Conservation (phyloP, 805 yeast genomes). For the Limtongia smithiae region DNA sequence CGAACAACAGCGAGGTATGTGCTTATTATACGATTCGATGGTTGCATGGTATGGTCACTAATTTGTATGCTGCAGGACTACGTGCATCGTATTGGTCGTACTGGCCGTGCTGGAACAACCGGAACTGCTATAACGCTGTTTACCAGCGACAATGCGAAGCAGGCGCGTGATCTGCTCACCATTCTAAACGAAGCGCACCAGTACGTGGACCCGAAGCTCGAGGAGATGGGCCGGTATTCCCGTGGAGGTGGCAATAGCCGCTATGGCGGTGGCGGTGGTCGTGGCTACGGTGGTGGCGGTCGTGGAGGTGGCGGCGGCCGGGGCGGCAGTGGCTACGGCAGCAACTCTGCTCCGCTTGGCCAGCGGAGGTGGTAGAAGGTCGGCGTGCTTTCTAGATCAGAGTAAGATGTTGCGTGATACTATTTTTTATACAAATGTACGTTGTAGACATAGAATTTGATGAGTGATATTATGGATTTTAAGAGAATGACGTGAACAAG, state of each 20-base stretch:
- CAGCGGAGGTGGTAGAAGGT: slow-evolving; percentile 40
- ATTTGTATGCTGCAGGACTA: slow-evolving; percentile 72
- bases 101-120: slow-evolving; percentile 96
- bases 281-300: slow-evolving; percentile 48
- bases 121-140: slow-evolving; percentile 96
- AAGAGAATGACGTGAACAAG: too few species aligned
- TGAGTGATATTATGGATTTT: too few species aligned
- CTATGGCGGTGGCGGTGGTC: slow-evolving; percentile 48
- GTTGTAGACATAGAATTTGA: too few species aligned
- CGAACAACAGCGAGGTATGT: slow-evolving; percentile 81
- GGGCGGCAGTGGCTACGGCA: slow-evolving; percentile 35
- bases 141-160: slow-evolving; percentile 79
- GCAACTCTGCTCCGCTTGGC: slow-evolving; percentile 44
- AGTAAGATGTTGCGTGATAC: too few species aligned
- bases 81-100: slow-evolving; percentile 98
- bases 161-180: slow-evolving; percentile 85
- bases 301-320: slow-evolving; percentile 39
- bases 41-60: too few species aligned
- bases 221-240: slow-evolving; percentile 69
- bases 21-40: too few species aligned
- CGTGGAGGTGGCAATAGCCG: slow-evolving; percentile 66
- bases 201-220: slow-evolving; percentile 73
- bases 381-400: too few species aligned
- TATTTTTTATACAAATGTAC: too few species aligned
- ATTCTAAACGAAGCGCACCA: slow-evolving; percentile 96